Conservation (phyloP, 2,329 filamentous ascomycete genomes). For the Beauveria pseudobassiana region DNA sequence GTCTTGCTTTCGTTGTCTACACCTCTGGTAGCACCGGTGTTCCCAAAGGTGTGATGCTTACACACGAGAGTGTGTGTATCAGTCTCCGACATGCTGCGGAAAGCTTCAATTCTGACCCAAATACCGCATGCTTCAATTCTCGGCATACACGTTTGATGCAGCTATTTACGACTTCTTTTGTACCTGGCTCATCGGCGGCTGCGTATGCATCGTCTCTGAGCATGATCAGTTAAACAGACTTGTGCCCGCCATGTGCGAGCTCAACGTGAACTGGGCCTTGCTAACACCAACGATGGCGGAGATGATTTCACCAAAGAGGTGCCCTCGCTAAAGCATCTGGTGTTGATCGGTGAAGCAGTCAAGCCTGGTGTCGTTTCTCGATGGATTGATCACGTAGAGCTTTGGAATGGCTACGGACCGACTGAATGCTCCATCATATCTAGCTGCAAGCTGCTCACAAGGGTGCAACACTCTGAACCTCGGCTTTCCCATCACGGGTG, state of each 20-base stretch:
- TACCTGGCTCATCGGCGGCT: not conserved
- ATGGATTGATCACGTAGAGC: slow-evolving; percentile 20
- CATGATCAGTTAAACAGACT: not conserved
- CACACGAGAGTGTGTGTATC: slow-evolving; percentile 3
- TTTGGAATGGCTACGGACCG: slow-evolving; percentile 34
- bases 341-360: slow-evolving; percentile 21
- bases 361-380: slow-evolving; percentile 20
- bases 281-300: slow-evolving; percentile 13
- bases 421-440: slow-evolving; percentile 29
- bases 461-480: not conserved
- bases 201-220: not conserved
- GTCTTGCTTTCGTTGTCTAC: not conserved
- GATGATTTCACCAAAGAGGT: not conserved
- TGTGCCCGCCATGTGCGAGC: not conserved
- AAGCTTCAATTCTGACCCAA: not conserved
- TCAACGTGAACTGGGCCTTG: not conserved
- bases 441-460: not conserved
- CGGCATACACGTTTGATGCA: slow-evolving; percentile 10
- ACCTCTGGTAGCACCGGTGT: not conserved
- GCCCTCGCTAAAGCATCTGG: not conserved
- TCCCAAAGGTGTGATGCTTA: not conserved
- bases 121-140: slow-evolving; percentile 7
- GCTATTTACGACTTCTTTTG: not conserved
- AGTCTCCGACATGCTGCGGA: not conserved
- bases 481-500: not conserved